A percentile compares a stretch with the other conserved stretches of the same genome.
These are phyloP conservation scores for Wickerhamiella azyma DNA, from an alignment of 805 yeast genomes.

Conservation along the genomic window DNA sequence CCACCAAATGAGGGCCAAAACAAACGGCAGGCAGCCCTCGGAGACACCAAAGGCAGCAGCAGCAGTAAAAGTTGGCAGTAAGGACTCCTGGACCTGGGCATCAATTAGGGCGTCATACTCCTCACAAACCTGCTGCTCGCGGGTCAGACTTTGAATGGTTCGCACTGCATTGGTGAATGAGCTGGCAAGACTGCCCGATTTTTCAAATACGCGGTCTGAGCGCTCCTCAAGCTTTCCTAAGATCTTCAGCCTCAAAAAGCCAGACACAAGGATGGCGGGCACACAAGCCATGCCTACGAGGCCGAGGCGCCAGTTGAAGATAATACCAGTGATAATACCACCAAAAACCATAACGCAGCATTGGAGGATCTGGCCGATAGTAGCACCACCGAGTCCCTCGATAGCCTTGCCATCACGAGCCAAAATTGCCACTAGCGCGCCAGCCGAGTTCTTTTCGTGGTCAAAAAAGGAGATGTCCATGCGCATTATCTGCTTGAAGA, in stretches of 20 bases:
- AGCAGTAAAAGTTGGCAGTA: constrained; percentile 7
- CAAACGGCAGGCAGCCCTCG: constrained; percentile 19
- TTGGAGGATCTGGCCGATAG: constrained; percentile 20
- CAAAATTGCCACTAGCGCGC: constrained; percentile 19
- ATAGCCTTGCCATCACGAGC: constrained; percentile 22
- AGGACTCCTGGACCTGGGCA: constrained; percentile 9
- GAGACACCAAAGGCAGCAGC: constrained; percentile 19
- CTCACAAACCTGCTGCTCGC: constrained; percentile 18
- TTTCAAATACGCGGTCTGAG: constrained; percentile 13
- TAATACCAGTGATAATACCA: constrained; percentile 19
- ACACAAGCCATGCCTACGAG: constrained; percentile 20
- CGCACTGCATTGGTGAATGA: constrained; percentile 21
- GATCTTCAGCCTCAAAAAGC: constrained; percentile 17
- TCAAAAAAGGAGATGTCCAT: constrained; percentile 23
- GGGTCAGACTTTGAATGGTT: constrained; percentile 21
- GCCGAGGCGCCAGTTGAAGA: constrained; percentile 21
- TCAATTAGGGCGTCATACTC: constrained; percentile 12
- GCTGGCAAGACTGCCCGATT: constrained; percentile 20
- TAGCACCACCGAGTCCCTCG: constrained; percentile 21
- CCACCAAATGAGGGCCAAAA: constrained; percentile 22
- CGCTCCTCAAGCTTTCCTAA: constrained; percentile 15
- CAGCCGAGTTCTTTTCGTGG: constrained; percentile 19
- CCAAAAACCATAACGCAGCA: constrained; percentile 17
- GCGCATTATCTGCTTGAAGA: constrained; percentile 17
- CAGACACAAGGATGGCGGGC: constrained; percentile 17